Evolutionary conservation across 1,139 yeast genomes (phyloP).

Genomic region (Pichia kudriavzevii): DNA sequence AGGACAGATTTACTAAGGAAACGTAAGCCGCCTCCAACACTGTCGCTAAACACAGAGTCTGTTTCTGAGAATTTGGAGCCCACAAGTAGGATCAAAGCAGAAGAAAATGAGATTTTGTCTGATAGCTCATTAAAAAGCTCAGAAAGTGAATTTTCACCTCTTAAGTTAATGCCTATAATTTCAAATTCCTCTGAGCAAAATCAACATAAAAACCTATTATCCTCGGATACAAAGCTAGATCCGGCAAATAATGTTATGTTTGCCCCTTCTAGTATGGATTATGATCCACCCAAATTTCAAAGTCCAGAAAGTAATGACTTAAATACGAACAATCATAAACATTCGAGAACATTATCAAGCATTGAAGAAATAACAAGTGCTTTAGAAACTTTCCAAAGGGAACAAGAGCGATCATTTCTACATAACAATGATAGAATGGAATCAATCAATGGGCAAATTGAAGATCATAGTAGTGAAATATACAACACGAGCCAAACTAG

Average conservation of each 20-base stretch:
- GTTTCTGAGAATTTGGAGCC: too few species aligned
- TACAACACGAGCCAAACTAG: neutral
- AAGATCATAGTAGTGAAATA: too few species aligned
- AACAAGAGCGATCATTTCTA: constrained; percentile 10
- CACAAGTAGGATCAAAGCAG: too few species aligned
- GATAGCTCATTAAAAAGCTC: too few species aligned
- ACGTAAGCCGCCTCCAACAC: constrained; percentile 15
- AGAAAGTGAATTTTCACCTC: constrained; percentile 14
- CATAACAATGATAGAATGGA: neutral
- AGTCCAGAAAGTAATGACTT: neutral
- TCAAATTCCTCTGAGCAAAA: too few species aligned
- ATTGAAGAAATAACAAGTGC: constrained; percentile 18
- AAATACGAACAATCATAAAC: constrained; percentile 9
- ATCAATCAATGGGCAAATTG: too few species aligned
- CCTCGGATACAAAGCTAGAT: neutral
- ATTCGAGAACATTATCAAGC: constrained; percentile 17
- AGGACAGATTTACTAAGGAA: constrained; percentile 9
- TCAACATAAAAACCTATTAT: neutral
- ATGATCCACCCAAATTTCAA: constrained; percentile 6
- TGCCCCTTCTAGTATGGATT: constrained; percentile 1
- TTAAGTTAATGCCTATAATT: constrained; percentile 5
- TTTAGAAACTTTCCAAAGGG: constrained; percentile 12
- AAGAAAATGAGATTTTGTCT: too few species aligned
- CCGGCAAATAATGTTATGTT: constrained; percentile 3
- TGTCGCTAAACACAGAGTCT: constrained; percentile 6